Conservation (phyloP, 129 eudicot species). For the Escallonia herrerae region DNA sequence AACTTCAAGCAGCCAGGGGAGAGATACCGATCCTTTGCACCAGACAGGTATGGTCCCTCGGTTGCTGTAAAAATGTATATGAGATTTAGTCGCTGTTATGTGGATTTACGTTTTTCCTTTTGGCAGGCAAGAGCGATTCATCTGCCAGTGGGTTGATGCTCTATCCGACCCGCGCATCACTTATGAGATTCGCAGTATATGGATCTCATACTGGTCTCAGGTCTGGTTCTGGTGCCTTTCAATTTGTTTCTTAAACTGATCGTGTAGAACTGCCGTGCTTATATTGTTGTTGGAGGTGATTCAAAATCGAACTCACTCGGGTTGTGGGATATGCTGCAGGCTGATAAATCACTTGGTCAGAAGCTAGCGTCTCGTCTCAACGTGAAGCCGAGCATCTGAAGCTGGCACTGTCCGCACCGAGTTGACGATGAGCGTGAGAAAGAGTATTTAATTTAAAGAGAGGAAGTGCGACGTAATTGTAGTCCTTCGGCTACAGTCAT, state of each 20-base stretch:
- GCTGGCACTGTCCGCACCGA: background rate
- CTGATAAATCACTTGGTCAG: conserved; percentile 85
- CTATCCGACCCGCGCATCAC: conserved; percentile 81
- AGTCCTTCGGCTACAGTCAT: background rate
- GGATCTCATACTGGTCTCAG: conserved; percentile 88
- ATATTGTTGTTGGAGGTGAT: background rate
- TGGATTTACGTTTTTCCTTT: background rate
- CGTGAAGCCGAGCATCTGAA: conserved; percentile 70
- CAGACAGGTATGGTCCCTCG: conserved; percentile 50
- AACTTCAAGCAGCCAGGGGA: conserved; percentile 92
- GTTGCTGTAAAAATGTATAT: background rate
- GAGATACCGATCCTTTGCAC: conserved; percentile 73
- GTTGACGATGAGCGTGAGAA: background rate
- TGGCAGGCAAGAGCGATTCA: conserved; percentile 85
- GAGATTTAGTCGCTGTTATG: background rate
- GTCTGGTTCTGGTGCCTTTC: conserved; percentile 24
- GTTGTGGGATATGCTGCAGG: conserved; percentile 31
- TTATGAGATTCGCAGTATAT: conserved; percentile 76
- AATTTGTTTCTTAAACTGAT: background rate
- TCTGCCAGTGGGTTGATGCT: conserved; percentile 55
- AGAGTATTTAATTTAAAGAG: background rate
- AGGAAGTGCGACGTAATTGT: background rate
- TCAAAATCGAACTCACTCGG: background rate
- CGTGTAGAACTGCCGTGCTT: background rate
- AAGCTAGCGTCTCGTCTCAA: conserved; percentile 88